Conservation (phyloP, 1,139 yeast species). For the Zygosaccharomyces sapae region DNA sequence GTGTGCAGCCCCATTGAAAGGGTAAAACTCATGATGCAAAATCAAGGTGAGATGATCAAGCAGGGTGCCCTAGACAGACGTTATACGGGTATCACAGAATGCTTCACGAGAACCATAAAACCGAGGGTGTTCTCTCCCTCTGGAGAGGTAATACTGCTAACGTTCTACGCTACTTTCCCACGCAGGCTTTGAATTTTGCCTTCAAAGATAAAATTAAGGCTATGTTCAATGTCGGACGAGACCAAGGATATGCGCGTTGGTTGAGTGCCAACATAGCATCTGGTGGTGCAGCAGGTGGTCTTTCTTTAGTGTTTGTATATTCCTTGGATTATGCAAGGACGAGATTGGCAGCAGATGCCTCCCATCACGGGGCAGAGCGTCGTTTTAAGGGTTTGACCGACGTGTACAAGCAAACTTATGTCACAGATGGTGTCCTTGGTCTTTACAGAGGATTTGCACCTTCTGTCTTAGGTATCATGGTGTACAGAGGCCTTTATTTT, state of each 20-base stretch:
- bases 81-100: slow-evolving; percentile 66
- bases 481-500: slow-evolving; percentile 80
- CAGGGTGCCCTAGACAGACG: slow-evolving; percentile 68
- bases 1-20: slow-evolving; percentile 81
- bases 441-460: slow-evolving; percentile 83
- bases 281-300: slow-evolving; percentile 82
- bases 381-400: slow-evolving; percentile 75
- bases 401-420: slow-evolving; percentile 72
- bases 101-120: slow-evolving; percentile 68
- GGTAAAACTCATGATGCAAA: slow-evolving; percentile 74
- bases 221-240: slow-evolving; percentile 71
- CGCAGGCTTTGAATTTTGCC: slow-evolving; percentile 80
- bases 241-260: slow-evolving; percentile 61
- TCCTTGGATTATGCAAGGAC: slow-evolving; percentile 81
- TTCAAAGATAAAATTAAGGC: slow-evolving; percentile 80
- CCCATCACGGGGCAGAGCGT: slow-evolving; percentile 65
- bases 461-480: slow-evolving; percentile 74
- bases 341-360: slow-evolving; percentile 79
- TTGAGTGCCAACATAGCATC: slow-evolving; percentile 78
- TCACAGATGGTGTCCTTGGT: slow-evolving; percentile 75
- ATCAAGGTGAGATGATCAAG: slow-evolving; percentile 79
- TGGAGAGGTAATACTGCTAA: slow-evolving; percentile 87
- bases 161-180: slow-evolving; percentile 80
- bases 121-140: slow-evolving; percentile 67
- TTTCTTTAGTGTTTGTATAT: slow-evolving; percentile 70